phyloP scores from a whole-genome alignment of 306 rosid species.

The Rubus idaeus region DNA sequence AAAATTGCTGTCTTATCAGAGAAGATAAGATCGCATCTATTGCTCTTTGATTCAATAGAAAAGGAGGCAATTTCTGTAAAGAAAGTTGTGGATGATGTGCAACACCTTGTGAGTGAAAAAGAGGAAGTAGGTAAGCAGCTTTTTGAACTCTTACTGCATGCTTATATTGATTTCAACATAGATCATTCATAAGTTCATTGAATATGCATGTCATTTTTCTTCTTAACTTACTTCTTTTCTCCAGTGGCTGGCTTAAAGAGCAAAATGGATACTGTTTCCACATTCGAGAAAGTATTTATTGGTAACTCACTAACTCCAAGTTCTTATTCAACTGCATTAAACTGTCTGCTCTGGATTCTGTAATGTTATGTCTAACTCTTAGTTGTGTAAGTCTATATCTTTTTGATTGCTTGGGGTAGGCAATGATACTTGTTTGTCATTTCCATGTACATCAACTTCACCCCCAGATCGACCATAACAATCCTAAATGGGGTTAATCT shows the following conservation, averaged over 20 bases:
- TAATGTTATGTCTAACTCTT: background rate
- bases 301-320: slow-evolving; percentile 44
- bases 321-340: slow-evolving; percentile 19
- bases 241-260: slow-evolving; percentile 59
- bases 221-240: slow-evolving; percentile 23
- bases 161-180: slow-evolving; percentile 17
- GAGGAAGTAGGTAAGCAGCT: slow-evolving; percentile 69
- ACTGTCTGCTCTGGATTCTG: background rate
- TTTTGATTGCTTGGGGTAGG: background rate
- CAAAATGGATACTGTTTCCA: slow-evolving; percentile 59
- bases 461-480: background rate
- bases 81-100: slow-evolving; percentile 57
- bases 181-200: background rate
- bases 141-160: slow-evolving; percentile 18
- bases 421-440: background rate
- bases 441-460: background rate
- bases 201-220: slow-evolving; percentile 8
- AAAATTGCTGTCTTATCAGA: slow-evolving; percentile 60
- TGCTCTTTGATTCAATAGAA: slow-evolving; percentile 67
- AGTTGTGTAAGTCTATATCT: background rate
- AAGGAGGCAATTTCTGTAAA: slow-evolving; percentile 62
- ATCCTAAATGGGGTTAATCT: background rate
- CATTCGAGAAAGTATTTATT: slow-evolving; percentile 51
- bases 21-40: slow-evolving; percentile 60
- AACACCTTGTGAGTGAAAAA: slow-evolving; percentile 52